These are phyloP conservation scores for Clonostachys rosea DNA, from an alignment of 2,329 filamentous ascomycete species.

Conservation along the genomic window DNA sequence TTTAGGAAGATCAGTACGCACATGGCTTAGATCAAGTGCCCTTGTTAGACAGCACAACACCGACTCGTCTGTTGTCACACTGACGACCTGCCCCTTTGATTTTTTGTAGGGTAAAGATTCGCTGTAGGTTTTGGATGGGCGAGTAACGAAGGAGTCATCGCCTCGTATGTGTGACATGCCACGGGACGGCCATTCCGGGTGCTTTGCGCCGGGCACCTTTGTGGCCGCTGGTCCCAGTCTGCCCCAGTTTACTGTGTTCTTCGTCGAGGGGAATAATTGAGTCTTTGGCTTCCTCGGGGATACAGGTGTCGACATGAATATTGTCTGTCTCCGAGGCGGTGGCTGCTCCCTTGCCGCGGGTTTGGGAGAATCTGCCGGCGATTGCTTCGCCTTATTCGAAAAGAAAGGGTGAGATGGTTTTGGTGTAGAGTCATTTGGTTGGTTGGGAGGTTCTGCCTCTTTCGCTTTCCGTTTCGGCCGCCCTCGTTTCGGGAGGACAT, in stretches of 20 bases:
- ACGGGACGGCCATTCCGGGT: slow-evolving; percentile 68
- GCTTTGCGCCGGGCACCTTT: slow-evolving; percentile 61
- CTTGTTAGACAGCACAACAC: slow-evolving; percentile 25
- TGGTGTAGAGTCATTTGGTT: too few relatives aligned
- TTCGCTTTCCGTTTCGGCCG: too few relatives aligned
- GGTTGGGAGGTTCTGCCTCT: too few relatives aligned
- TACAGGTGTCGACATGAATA: slow-evolving; percentile 49
- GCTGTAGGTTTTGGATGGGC: not conserved
- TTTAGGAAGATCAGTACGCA: slow-evolving; percentile 18
- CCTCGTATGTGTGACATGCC: slow-evolving; percentile 62
- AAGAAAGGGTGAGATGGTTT: too few relatives aligned
- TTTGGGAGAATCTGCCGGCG: slow-evolving; percentile 15
- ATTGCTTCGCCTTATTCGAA: slow-evolving; percentile 13
- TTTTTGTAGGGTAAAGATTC: slow-evolving; percentile 27
- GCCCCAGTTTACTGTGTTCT: not conserved
- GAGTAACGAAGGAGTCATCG: slow-evolving; percentile 2
- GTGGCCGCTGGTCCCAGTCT: slow-evolving; percentile 31
- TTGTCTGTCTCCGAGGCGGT: slow-evolving; percentile 23
- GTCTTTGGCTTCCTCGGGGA: slow-evolving; percentile 39
- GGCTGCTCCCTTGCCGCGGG: slow-evolving; percentile 17
- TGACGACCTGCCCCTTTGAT: slow-evolving; percentile 42
- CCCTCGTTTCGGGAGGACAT: too few relatives aligned
- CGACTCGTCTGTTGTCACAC: slow-evolving; percentile 33
- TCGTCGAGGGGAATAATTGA: slow-evolving; percentile 15
- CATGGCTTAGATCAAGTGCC: slow-evolving; percentile 14